phyloP scores from a whole-genome alignment of 1,284 basidiomycete genomes.

The Melampsora abietis-canadensis region DNA sequence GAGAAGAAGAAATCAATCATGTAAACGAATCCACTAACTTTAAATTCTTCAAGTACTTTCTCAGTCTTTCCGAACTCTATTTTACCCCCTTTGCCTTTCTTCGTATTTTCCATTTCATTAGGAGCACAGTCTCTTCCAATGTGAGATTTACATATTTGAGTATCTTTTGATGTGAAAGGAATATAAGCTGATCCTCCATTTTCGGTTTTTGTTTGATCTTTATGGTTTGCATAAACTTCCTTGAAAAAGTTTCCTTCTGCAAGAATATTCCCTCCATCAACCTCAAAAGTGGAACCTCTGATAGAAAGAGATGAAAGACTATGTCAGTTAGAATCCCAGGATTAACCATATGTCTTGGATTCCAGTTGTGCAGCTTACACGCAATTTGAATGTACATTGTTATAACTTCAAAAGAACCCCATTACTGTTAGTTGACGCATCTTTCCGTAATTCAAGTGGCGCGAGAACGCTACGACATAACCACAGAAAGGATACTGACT shows the following conservation, averaged over 20 bases:
- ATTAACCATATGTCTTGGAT: no score
- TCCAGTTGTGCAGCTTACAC: no score
- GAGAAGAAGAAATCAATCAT: background rate
- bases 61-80: background rate
- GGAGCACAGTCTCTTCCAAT: slow-evolving; percentile 28
- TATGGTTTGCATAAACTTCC: slow-evolving; percentile 3
- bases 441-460: no score
- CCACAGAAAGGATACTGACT: slow-evolving; percentile 9
- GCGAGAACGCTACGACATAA: background rate
- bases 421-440: no score
- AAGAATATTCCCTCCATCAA: slow-evolving; percentile 19
- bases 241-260: slow-evolving; percentile 42
- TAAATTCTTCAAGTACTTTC: background rate
- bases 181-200: slow-evolving; percentile 17
- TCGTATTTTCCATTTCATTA: background rate
- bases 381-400: no score
- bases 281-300: slow-evolving; percentile 18
- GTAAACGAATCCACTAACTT: background rate
- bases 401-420: no score
- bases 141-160: background rate
- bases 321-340: no score
- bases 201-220: background rate
- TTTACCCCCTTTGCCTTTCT: background rate
- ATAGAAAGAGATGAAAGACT: background rate
- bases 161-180: slow-evolving; percentile 4